A percentile compares a stretch with the other conserved stretches of the same genome.
Conservation (phyloP, 768 basidiomycete species). For the Suillus brevipes region DNA sequence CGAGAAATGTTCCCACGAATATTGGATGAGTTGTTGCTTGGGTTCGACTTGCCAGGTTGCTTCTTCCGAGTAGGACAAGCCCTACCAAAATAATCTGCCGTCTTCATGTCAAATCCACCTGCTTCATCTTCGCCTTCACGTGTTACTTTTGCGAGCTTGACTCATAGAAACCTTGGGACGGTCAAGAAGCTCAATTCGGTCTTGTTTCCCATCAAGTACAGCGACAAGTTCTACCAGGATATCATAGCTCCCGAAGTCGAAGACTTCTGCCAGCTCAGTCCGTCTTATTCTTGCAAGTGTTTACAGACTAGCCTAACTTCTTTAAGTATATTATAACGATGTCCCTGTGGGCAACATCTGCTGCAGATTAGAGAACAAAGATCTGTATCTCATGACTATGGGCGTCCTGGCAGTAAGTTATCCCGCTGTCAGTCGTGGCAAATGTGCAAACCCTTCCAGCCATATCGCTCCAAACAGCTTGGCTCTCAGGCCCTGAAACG, state of each 20-base stretch:
- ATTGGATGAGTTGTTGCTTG: constrained; percentile 9
- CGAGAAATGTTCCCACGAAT: constrained; percentile 24
- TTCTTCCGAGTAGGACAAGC: constrained; percentile 27
- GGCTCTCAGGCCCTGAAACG: constrained; percentile 73
- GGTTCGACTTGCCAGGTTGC: not conserved
- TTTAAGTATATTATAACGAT: constrained; percentile 88
- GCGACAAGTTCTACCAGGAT: constrained; percentile 84
- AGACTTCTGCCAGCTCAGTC: constrained; percentile 85
- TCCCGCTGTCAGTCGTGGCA: constrained; percentile 14
- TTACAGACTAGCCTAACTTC: constrained; percentile 4
- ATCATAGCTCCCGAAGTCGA: constrained; percentile 77
- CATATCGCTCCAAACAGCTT: constrained; percentile 78
- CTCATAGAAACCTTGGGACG: constrained; percentile 81
- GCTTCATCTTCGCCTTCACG: constrained; percentile 34
- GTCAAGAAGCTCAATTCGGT: constrained; percentile 64
- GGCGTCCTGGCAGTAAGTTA: constrained; percentile 79
- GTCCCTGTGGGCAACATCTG: constrained; percentile 88
- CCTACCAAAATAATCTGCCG: not conserved
- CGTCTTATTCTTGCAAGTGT: constrained; percentile 33
- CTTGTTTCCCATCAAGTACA: constrained; percentile 87
- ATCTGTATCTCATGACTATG: constrained; percentile 85
- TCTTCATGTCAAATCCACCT: constrained; percentile 24
- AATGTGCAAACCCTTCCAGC: constrained; percentile 38
- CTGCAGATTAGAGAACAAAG: constrained; percentile 74
- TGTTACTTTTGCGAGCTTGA: constrained; percentile 72